Conservation (phyloP, 805 yeast species). For the Nakazawaea sp. region DNA sequence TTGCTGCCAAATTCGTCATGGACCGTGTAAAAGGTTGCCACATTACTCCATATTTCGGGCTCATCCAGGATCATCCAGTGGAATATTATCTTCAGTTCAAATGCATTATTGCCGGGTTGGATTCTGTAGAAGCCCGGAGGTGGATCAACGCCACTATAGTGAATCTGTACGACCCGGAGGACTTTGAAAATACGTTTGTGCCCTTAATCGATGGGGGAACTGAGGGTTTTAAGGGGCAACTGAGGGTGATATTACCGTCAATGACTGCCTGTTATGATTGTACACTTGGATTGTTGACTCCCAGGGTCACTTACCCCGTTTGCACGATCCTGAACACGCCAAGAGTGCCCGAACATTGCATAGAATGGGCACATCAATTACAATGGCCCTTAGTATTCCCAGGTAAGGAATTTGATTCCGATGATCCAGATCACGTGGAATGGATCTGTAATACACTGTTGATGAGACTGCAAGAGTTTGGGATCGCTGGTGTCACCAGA, state of each 20-base stretch:
- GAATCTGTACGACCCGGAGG: conserved; percentile 48
- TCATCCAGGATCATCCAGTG: conserved; percentile 55
- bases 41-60: conserved; percentile 55
- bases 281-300: conserved; percentile 66
- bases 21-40: conserved; percentile 33
- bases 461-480: conserved; percentile 54
- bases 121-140: conserved; percentile 82
- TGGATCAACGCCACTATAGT: conserved; percentile 77
- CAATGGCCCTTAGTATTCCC: conserved; percentile 59
- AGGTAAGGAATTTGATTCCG: conserved; percentile 54
- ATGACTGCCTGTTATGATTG: conserved; percentile 91
- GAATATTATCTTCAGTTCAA: conserved; percentile 63
- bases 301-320: conserved; percentile 67
- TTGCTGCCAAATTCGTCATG: conserved; percentile 54
- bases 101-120: conserved; percentile 80
- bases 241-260: conserved; percentile 80
- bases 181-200: conserved; percentile 36
- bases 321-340: conserved; percentile 95
- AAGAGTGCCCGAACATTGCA: conserved; percentile 89
- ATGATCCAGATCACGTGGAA: conserved; percentile 56
- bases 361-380: conserved; percentile 79
- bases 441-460: conserved; percentile 52
- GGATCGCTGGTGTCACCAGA: conserved; percentile 71
- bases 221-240: conserved; percentile 90
- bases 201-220: conserved; percentile 93